phyloP scores from a whole-genome alignment of 306 rosid species.

The Malus sieversii region DNA sequence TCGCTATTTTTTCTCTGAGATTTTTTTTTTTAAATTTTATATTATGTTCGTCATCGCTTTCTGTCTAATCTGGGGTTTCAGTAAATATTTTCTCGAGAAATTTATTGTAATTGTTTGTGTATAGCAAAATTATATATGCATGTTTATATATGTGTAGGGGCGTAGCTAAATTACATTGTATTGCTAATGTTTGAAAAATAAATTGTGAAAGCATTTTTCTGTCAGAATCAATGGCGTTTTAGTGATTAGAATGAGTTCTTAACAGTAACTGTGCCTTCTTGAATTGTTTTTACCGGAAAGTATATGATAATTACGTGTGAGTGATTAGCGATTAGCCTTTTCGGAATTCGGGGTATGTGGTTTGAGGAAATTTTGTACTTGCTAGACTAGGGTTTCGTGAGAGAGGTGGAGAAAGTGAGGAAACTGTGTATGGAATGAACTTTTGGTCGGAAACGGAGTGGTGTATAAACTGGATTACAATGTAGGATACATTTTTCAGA shows the following conservation, averaged over 20 bases:
- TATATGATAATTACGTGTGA: not conserved
- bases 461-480: not conserved
- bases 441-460: not conserved
- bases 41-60: not conserved
- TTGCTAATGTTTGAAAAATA: not conserved
- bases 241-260: not conserved
- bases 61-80: not conserved
- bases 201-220: not conserved
- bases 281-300: not conserved
- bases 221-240: not conserved
- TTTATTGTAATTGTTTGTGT: not conserved
- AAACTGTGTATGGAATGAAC: not conserved
- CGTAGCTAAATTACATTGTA: too few relatives aligned
- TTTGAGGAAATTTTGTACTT: not conserved
- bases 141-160: not conserved
- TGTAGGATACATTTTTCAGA: not conserved
- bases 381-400: not conserved
- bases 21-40: not conserved
- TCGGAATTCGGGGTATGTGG: too few relatives aligned
- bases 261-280: not conserved
- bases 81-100: not conserved
- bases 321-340: too few relatives aligned
- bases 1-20: not conserved
- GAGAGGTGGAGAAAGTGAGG: not conserved
- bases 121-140: not conserved